Conservation (phyloP, 2,329 filamentous ascomycete species). For the Amauroascus niger region DNA sequence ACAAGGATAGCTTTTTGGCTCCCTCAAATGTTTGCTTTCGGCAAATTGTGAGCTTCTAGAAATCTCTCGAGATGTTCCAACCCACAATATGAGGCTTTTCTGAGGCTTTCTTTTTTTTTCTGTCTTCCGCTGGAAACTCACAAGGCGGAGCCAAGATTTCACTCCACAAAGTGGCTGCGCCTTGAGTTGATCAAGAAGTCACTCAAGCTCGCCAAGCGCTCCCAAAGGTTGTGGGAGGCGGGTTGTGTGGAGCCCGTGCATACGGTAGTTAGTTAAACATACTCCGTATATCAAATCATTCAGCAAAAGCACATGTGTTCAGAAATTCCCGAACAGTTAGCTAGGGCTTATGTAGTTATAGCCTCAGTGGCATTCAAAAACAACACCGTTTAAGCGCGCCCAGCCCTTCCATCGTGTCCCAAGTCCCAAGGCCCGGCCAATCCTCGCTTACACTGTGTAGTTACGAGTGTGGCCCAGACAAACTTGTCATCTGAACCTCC, state of each 20-base stretch:
- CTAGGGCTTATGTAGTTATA: too few species aligned
- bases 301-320: too few species aligned
- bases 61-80: neutral
- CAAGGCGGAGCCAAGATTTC: neutral
- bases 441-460: too few species aligned
- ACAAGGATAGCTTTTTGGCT: neutral
- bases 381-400: too few species aligned
- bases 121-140: too few species aligned
- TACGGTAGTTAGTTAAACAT: too few species aligned
- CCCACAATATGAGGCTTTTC: neutral
- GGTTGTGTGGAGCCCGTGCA: neutral
- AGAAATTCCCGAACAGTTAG: too few species aligned
- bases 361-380: too few species aligned
- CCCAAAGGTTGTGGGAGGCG: neutral
- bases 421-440: too few species aligned
- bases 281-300: too few species aligned
- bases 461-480: neutral
- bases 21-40: neutral
- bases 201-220: neutral
- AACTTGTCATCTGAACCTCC: neutral
- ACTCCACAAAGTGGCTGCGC: neutral
- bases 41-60: neutral
- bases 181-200: constrained; percentile 1
- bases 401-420: too few species aligned
- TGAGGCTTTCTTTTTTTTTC: neutral